A percentile compares a stretch with the other conserved stretches of the same genome.
phyloP scores from a whole-genome alignment of 2,329 filamentous ascomycete species.

The Pestalotiopsis sp. region DNA sequence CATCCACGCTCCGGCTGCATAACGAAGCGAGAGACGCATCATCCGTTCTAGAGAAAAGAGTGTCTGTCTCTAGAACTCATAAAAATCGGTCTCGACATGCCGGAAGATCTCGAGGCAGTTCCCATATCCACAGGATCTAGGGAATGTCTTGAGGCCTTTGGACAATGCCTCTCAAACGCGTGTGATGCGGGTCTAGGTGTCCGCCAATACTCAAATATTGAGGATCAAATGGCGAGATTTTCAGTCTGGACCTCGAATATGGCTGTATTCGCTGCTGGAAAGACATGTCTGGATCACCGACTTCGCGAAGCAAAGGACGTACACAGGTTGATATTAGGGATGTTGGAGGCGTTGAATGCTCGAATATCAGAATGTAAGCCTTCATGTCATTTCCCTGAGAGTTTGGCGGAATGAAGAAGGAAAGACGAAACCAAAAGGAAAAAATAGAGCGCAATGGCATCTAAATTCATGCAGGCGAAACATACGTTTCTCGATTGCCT shows the following conservation, averaged over 20 bases:
- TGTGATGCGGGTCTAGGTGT: too few relatives aligned
- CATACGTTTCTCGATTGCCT: neutral
- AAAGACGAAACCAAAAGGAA: too few relatives aligned
- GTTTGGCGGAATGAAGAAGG: neutral
- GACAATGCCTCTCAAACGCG: neutral
- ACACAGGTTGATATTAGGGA: neutral
- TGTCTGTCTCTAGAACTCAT: too few relatives aligned
- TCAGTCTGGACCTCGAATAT: neutral
- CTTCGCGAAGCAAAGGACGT: neutral
- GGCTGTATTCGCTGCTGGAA: neutral
- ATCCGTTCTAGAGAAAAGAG: too few relatives aligned
- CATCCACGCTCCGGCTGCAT: neutral
- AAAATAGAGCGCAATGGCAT: too few relatives aligned
- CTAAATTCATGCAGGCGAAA: neutral
- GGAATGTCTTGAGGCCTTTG: too few relatives aligned
- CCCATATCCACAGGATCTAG: too few relatives aligned
- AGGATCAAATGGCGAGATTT: neutral
- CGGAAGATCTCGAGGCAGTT: too few relatives aligned
- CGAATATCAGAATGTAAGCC: neutral
- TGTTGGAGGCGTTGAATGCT: neutral
- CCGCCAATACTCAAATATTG: neutral
- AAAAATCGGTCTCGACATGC: too few relatives aligned
- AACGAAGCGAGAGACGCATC: neutral
- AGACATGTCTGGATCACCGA: neutral
- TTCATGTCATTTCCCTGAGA: neutral